Conservation (phyloP, 164 flowering plant species). For the Stephania yunnanensis region DNA sequence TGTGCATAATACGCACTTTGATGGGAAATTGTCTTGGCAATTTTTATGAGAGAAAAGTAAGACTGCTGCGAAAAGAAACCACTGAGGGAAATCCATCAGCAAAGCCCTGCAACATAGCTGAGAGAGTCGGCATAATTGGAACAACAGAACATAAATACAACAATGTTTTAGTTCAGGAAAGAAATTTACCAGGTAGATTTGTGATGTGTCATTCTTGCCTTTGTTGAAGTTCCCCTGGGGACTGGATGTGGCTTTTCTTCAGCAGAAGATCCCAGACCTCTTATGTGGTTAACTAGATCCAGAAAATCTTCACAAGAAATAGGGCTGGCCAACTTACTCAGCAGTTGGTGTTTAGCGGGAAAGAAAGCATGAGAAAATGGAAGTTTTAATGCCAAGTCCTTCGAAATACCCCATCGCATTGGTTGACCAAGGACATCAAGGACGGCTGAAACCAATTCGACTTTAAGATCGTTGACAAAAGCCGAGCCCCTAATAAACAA, state of each 20-base stretch:
- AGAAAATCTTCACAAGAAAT: constrained; percentile 37
- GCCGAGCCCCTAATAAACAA: constrained; percentile 55
- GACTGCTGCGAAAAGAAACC: constrained; percentile 62
- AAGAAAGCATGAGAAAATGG: constrained; percentile 68
- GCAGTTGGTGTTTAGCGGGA: constrained; percentile 29
- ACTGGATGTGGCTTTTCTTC: constrained; percentile 10
- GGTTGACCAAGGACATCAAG: constrained; percentile 56
- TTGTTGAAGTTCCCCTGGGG: constrained; percentile 19
- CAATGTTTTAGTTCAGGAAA: constrained; percentile 1
- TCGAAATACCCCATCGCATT: constrained; percentile 55
- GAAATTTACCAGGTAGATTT: constrained; percentile 58
- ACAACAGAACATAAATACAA: background rate
- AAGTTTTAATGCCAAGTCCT: constrained; percentile 50
- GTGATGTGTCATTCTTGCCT: constrained; percentile 30
- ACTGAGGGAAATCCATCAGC: constrained; percentile 61
- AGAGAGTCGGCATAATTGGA: background rate
- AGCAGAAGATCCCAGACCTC: constrained; percentile 11
- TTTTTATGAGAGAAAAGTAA: constrained; percentile 39
- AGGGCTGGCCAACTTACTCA: constrained; percentile 46
- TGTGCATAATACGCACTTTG: constrained; percentile 10
- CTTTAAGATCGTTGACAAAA: constrained; percentile 41
- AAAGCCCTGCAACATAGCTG: constrained; percentile 49
- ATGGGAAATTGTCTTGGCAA: constrained; percentile 17
- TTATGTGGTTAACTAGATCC: constrained; percentile 31
- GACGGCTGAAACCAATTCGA: constrained; percentile 36